Conservation (phyloP, 2,329 filamentous ascomycete species). For the Cladosporium sp. region DNA sequence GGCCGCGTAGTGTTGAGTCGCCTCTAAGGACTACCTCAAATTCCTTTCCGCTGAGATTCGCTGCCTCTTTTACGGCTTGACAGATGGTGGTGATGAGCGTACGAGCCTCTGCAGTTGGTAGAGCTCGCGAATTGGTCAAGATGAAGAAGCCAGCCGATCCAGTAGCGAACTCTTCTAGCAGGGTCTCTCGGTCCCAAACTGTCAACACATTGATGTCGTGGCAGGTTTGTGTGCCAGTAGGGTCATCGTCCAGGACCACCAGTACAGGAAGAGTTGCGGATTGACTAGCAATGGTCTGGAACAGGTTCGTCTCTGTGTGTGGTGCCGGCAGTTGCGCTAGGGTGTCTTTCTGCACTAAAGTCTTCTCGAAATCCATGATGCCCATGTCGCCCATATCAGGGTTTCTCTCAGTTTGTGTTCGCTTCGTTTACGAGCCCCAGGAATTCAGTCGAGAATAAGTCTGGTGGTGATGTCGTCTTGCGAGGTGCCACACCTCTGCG, state of each 20-base stretch:
- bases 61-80: slow-evolving; percentile 44
- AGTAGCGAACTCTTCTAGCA: slow-evolving; percentile 42
- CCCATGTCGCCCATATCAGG: too few relatives aligned
- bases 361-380: too few relatives aligned
- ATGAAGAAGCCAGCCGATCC: slow-evolving; percentile 53
- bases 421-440: too few relatives aligned
- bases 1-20: slow-evolving; percentile 54
- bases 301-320: neutral
- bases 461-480: too few relatives aligned
- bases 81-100: slow-evolving; percentile 49
- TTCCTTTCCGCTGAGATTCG: slow-evolving; percentile 32
- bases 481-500: too few relatives aligned
- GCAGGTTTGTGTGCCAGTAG: slow-evolving; percentile 58
- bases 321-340: neutral
- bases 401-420: too few relatives aligned
- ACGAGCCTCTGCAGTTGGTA: slow-evolving; percentile 46
- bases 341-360: too few relatives aligned
- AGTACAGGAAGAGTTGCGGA: slow-evolving; percentile 3
- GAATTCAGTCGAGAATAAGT: too few relatives aligned
- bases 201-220: slow-evolving; percentile 53
- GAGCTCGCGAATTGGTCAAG: slow-evolving; percentile 54
- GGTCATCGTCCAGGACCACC: slow-evolving; percentile 12
- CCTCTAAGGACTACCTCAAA: slow-evolving; percentile 55
- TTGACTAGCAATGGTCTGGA: neutral
- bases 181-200: slow-evolving; percentile 46